phyloP scores from a whole-genome alignment of 1,139 yeast genomes.

The Yamadazyma taylorii region DNA sequence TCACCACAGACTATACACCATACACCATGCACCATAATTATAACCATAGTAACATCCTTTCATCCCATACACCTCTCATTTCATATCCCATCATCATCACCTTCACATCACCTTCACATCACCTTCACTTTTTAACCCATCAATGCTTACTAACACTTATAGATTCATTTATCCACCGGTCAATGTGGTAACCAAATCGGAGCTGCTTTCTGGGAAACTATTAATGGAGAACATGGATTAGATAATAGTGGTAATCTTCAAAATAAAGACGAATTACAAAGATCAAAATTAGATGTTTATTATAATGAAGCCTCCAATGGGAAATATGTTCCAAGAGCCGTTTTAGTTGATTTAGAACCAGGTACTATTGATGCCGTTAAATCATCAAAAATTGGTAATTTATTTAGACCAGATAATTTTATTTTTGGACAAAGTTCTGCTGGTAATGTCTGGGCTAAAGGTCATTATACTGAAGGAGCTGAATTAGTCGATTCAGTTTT shows the following conservation, averaged over 20 bases:
- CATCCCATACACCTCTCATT: no score
- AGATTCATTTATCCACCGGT: constrained; percentile 96
- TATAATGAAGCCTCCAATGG: constrained; percentile 69
- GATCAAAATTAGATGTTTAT: constrained; percentile 51
- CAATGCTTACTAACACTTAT: constrained; percentile 23
- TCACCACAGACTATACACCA: no score
- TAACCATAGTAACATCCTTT: no score
- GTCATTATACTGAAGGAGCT: constrained; percentile 95
- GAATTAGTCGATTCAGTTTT: constrained; percentile 86
- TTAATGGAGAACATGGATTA: constrained; percentile 94
- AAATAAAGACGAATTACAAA: constrained; percentile 68
- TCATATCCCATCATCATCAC: not conserved
- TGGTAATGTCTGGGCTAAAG: constrained; percentile 96
- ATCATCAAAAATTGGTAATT: constrained; percentile 72
- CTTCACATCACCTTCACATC: not conserved
- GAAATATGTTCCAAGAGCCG: constrained; percentile 91
- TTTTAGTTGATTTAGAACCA: constrained; percentile 89
- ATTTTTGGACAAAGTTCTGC: constrained; percentile 91
- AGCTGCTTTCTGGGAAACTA: constrained; percentile 97
- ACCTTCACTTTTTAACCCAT: constrained; percentile 1
- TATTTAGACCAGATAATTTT: constrained; percentile 89
- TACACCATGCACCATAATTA: no score
- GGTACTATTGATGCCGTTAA: constrained; percentile 87
- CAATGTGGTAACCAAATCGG: constrained; percentile 99
- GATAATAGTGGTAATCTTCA: constrained; percentile 79